phyloP scores from a whole-genome alignment of 306 rosid species.

The Glycine soja region DNA sequence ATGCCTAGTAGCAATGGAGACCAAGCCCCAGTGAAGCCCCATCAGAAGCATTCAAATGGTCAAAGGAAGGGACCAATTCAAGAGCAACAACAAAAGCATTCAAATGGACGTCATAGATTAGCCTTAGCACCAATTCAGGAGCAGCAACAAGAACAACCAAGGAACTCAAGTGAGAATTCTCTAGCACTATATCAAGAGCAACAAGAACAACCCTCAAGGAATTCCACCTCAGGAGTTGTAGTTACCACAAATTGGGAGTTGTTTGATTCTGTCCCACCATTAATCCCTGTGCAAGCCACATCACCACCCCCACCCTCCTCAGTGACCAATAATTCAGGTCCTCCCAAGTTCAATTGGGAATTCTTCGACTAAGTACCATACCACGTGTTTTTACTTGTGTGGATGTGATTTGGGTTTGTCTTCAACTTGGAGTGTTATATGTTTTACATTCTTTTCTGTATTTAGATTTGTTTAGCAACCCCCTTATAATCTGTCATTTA shows the following conservation, averaged over 20 bases:
- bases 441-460: slow-evolving; percentile 84
- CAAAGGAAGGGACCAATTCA: slow-evolving; percentile 57
- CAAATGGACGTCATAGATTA: slow-evolving; percentile 44
- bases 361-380: slow-evolving; percentile 63
- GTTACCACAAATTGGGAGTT: slow-evolving; percentile 96
- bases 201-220: slow-evolving; percentile 34
- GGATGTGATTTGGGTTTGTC: slow-evolving; percentile 70
- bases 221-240: slow-evolving; percentile 68
- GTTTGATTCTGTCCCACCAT: slow-evolving; percentile 69
- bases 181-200: slow-evolving; percentile 42
- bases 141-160: slow-evolving; percentile 49
- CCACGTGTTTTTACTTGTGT: slow-evolving; percentile 53
- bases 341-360: slow-evolving; percentile 88
- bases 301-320: slow-evolving; percentile 26
- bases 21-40: slow-evolving; percentile 46
- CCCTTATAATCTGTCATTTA: slow-evolving; percentile 55
- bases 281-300: slow-evolving; percentile 53
- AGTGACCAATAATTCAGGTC: slow-evolving; percentile 55
- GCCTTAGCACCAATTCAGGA: slow-evolving; percentile 62
- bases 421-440: slow-evolving; percentile 63
- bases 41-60: slow-evolving; percentile 58
- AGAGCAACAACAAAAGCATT: slow-evolving; percentile 56
- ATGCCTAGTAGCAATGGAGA: slow-evolving; percentile 53
- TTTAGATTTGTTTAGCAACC: slow-evolving; percentile 69
- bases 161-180: slow-evolving; percentile 48